These are phyloP conservation scores for Tolypocladium guangdongense DNA, from an alignment of 2,329 filamentous ascomycete species.

Conservation along the genomic window DNA sequence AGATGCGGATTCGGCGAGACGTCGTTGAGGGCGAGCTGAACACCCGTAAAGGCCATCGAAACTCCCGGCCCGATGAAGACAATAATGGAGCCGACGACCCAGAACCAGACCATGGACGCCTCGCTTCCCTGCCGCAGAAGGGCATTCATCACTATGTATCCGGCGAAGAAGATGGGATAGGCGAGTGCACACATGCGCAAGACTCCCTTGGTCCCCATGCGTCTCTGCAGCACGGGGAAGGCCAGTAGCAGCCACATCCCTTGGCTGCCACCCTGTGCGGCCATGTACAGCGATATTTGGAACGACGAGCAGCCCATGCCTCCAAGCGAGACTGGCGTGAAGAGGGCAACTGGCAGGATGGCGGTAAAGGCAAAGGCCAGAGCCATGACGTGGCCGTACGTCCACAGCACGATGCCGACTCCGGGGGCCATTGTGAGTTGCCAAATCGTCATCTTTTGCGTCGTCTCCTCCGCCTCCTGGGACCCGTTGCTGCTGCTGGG, in stretches of 20 bases:
- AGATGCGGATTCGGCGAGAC: slow-evolving; percentile 52
- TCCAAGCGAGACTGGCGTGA: slow-evolving; percentile 48
- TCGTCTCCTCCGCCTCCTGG: background rate
- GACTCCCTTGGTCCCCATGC: slow-evolving; percentile 55
- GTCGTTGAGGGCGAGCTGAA: slow-evolving; percentile 67
- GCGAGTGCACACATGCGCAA: slow-evolving; percentile 39
- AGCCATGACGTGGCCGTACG: slow-evolving; percentile 56
- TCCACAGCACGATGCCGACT: slow-evolving; percentile 53
- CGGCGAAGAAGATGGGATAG: slow-evolving; percentile 55
- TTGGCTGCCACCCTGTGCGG: slow-evolving; percentile 52
- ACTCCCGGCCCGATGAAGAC: slow-evolving; percentile 48
- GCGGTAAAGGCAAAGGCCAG: slow-evolving; percentile 64
- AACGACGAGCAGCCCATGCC: slow-evolving; percentile 52
- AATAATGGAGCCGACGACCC: slow-evolving; percentile 33
- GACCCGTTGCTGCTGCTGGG: background rate
- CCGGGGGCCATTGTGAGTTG: slow-evolving; percentile 50
- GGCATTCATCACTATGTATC: slow-evolving; percentile 46
- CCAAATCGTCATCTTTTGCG: slow-evolving; percentile 11
- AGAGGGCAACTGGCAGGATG: slow-evolving; percentile 58
- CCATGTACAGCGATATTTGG: slow-evolving; percentile 58
- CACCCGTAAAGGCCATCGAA: slow-evolving; percentile 58
- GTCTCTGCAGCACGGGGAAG: slow-evolving; percentile 58
- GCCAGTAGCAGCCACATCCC: slow-evolving; percentile 59
- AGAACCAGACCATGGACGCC: slow-evolving; percentile 37
- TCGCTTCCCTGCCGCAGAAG: slow-evolving; percentile 24